Conservation (phyloP, 371 early-diverging fungal genomes). For the Mucor mucedo region DNA sequence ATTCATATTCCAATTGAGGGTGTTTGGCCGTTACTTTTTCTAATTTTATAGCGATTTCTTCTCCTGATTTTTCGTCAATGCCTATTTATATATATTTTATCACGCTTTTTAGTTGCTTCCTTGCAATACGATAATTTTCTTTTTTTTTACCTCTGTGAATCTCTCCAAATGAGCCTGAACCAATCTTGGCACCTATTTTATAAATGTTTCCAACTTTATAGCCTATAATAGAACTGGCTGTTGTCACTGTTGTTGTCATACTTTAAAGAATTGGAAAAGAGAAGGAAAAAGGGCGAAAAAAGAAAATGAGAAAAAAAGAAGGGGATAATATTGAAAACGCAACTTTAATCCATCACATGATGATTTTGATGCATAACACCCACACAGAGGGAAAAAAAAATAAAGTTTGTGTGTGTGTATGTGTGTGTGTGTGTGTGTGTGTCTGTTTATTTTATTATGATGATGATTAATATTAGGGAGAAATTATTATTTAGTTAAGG, state of each 20-base stretch:
- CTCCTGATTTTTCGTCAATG: conserved; percentile 84
- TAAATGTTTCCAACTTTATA: conserved; percentile 74
- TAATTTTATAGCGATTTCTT: conserved; percentile 96
- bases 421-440: too few species aligned
- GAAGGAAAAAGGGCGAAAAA: conserved; percentile 1
- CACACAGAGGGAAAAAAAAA: neutral
- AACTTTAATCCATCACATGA: conserved; percentile 22
- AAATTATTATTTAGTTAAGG: neutral
- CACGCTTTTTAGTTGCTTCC: conserved; percentile 4
- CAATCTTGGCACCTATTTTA: conserved; percentile 91
- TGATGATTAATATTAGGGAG: neutral
- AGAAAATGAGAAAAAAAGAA: conserved; percentile 7
- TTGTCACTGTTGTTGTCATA: conserved; percentile 12
- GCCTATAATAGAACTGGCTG: conserved; percentile 21
- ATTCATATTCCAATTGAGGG: conserved; percentile 96
- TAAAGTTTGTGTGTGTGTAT: neutral
- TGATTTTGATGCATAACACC: conserved; percentile 10
- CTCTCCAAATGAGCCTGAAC: conserved; percentile 97
- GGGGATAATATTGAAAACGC: conserved; percentile 2
- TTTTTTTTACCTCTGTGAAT: conserved; percentile 81
- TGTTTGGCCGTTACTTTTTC: conserved; percentile 91
- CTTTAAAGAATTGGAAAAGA: neutral
- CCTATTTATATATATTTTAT: conserved; percentile 47
- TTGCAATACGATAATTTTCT: neutral
- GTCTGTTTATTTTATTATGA: neutral